These are phyloP conservation scores for Trichocomaceae sp. DNA, from an alignment of 2,329 filamentous ascomycete species.

Conservation along the genomic window DNA sequence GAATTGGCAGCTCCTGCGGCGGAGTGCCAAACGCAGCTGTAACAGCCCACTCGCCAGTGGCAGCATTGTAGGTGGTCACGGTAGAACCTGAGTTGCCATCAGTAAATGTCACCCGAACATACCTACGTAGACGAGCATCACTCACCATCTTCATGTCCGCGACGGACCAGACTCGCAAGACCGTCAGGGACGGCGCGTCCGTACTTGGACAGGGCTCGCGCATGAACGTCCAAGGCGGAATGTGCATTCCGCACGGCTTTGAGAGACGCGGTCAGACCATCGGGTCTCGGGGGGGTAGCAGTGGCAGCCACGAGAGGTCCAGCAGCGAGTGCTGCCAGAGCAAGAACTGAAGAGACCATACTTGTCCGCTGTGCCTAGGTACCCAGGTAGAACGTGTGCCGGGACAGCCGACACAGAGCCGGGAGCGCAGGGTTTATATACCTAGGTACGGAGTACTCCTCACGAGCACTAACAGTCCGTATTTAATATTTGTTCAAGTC, in stretches of 20 bases:
- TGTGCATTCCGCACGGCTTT: conserved; percentile 4
- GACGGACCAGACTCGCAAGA: neutral
- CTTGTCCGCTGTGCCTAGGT: too few species aligned
- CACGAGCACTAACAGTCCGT: too few species aligned
- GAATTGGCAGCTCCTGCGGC: conserved; percentile 49
- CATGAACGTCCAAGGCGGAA: neutral
- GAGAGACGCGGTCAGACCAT: conserved; percentile 3
- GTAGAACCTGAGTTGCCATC: neutral
- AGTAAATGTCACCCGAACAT: too few species aligned
- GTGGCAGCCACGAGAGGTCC: conserved; percentile 2
- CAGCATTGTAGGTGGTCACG: conserved; percentile 1
- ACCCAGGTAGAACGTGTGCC: too few species aligned
- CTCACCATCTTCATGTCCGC: neutral
- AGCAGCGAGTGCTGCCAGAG: neutral
- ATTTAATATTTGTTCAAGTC: neutral
- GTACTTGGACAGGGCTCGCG: neutral
- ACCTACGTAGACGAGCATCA: too few species aligned
- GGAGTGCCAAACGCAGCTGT: conserved; percentile 2
- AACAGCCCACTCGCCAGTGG: conserved; percentile 7
- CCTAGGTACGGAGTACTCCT: too few species aligned
- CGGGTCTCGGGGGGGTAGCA: neutral
- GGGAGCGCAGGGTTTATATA: neutral
- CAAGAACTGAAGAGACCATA: conserved; percentile 5
- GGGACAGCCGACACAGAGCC: too few species aligned
- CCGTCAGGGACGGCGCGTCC: neutral